Evolutionary conservation across 345 rosid species (phyloP).

Genomic region (Kernera saxatilis): DNA sequence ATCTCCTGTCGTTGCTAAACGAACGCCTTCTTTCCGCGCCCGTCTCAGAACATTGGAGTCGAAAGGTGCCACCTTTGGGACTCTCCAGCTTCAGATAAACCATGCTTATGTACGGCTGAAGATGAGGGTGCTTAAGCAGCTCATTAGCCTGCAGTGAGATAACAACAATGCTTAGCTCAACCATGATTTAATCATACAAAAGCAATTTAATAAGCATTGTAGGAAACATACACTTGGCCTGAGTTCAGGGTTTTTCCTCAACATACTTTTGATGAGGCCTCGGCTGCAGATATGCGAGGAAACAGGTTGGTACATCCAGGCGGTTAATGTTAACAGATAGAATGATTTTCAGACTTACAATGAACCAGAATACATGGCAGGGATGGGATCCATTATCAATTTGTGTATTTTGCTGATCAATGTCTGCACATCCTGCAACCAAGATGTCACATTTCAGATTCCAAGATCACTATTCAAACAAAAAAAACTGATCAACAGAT

Average conservation of each 20-base stretch:
- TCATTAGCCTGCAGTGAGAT: conserved; percentile 65
- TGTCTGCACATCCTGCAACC: conserved; percentile 80
- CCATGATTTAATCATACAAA: background rate
- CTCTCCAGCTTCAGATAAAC: conserved; percentile 63
- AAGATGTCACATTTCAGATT: background rate
- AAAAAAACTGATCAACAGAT: background rate
- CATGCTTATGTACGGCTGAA: conserved; percentile 65
- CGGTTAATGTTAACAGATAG: background rate
- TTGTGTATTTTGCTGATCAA: conserved; percentile 88
- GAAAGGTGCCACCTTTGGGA: conserved; percentile 50
- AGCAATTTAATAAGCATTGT: background rate
- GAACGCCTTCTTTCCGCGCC: conserved; percentile 52
- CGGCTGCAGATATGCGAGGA: conserved; percentile 51
- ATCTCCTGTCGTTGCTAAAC: conserved; percentile 61
- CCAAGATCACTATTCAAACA: background rate
- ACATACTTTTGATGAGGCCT: conserved; percentile 86
- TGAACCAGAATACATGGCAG: conserved; percentile 79
- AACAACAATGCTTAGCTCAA: background rate
- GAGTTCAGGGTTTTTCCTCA: conserved; percentile 94
- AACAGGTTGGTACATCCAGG: background rate
- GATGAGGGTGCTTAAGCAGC: conserved; percentile 79
- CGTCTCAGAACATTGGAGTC: conserved; percentile 35
- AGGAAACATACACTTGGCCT: conserved; percentile 70
- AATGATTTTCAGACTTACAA: conserved; percentile 48
- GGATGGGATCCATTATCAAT: conserved; percentile 83